Base-by-base conservation (phyloP, 768 basidiomycete genomes). In the Rickenella mellea region DNA sequence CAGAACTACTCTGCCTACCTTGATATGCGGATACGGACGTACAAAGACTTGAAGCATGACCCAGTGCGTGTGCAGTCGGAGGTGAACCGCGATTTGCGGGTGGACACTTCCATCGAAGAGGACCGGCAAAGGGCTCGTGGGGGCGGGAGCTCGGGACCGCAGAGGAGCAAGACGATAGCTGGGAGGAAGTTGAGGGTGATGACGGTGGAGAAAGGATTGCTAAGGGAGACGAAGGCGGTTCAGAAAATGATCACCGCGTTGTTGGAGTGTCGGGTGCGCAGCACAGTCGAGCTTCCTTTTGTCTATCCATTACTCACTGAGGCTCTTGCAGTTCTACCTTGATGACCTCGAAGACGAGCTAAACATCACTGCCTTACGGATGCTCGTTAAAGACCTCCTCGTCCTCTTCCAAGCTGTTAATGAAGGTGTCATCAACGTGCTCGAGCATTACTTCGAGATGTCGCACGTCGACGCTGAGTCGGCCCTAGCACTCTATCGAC, bases 331-430 rank as follows among this genome's bases (percentile, higher is more conserved):
- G 88, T 96, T 98, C 63, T 99, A 94, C 57, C 63, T 91, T 30
- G 94, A 97, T 50, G 81, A 96, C 55, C 66, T 97, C 12, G 83
- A 93, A 51, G 93, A 98, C 55, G 88, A 94, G 54, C 72, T 98
- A 29, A 88, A 83, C 1, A 82, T 87, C 39, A 78, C 83, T 3
- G 89, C 94, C 2, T 69, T 97, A 40, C 74, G 88, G 31, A 89
- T 99, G 84, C 72, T 97, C 22, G 87, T 96, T 51, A 98, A 97
- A 57, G 96, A 99, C 58, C 74, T 98, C 2, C 73, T 98, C 40
- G 87, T 97, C 42, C 69, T 98, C 14, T 97, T 97, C 58, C 92
- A 96, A 57, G 91, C 91, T 2, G 84, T 90, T 30, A 99, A 99
- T 51, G 96, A 99, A 56, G 96, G 93, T 29, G 89, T 84, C 14